A percentile compares a stretch with the other conserved stretches of the same genome.
phyloP scores from a whole-genome alignment of 2,329 filamentous ascomycete genomes.

The Colletotrichum acutatum region DNA sequence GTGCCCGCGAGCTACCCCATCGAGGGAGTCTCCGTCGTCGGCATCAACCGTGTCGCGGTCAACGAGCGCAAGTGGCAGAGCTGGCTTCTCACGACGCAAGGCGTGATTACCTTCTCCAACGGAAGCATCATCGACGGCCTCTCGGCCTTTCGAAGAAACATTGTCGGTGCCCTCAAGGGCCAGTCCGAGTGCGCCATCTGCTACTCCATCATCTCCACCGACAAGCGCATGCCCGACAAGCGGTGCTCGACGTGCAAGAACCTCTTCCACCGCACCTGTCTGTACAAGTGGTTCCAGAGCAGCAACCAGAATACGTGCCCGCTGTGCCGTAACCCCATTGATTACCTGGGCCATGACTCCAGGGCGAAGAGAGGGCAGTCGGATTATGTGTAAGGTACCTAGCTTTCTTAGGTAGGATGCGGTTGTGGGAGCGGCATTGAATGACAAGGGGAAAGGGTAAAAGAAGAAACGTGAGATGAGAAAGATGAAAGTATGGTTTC shows the following conservation, averaged over 20 bases:
- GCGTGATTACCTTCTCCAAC: conserved; percentile 93
- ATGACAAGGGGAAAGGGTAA: too few species aligned
- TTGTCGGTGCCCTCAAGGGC: conserved; percentile 88
- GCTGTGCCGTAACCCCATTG: conserved; percentile 89
- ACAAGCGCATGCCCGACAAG: conserved; percentile 93
- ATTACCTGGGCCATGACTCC: conserved; percentile 60
- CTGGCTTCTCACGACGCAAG: conserved; percentile 89
- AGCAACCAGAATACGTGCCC: conserved; percentile 94
- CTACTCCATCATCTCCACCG: conserved; percentile 90
- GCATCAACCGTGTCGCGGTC: conserved; percentile 86
- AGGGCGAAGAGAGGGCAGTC: conserved; percentile 33
- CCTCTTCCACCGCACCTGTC: conserved; percentile 86
- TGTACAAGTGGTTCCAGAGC: conserved; percentile 97
- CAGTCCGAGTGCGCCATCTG: conserved; percentile 97
- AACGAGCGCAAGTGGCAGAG: conserved; percentile 92
- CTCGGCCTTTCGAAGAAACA: conserved; percentile 85
- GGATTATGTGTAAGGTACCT: not conserved
- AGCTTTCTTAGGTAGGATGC: too few species aligned
- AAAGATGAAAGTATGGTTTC: not conserved
- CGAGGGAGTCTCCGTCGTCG: conserved; percentile 78
- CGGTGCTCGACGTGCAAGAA: conserved; percentile 93
- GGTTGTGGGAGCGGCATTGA: too few species aligned
- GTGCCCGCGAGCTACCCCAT: conserved; percentile 87
- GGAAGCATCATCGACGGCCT: conserved; percentile 90
- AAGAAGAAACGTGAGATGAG: not conserved